phyloP scores from a whole-genome alignment of 164 flowering plant species.

The Aristolochia fimbriata region DNA sequence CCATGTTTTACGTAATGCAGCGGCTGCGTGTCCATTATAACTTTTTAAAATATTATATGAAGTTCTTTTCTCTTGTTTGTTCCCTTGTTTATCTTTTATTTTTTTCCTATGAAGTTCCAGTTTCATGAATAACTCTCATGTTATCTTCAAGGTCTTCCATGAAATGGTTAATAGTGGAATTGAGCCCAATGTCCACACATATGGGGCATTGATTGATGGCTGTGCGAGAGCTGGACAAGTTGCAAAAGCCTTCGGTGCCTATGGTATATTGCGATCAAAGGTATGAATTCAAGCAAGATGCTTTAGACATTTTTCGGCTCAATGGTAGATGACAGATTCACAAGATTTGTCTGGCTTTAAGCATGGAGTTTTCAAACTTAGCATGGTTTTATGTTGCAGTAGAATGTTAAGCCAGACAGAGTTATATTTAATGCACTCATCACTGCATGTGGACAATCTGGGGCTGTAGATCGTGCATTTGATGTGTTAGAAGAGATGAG shows the following conservation, averaged over 20 bases:
- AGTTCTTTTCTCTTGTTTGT: neutral
- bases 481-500: constrained; percentile 92
- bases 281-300: constrained; percentile 24
- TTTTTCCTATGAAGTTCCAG: neutral
- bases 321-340: neutral
- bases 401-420: constrained; percentile 97
- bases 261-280: constrained; percentile 94
- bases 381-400: constrained; percentile 39
- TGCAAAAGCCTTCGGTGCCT: constrained; percentile 96
- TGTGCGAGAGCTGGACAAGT: constrained; percentile 96
- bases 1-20: constrained; percentile 1
- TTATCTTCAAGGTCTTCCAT: constrained; percentile 63
- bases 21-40: neutral
- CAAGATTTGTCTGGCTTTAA: neutral
- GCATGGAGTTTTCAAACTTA: neutral
- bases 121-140: constrained; percentile 9
- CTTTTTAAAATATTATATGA: neutral
- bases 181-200: constrained; percentile 85
- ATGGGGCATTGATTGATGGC: constrained; percentile 95
- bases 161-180: constrained; percentile 88
- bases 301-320: neutral
- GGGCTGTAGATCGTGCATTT: constrained; percentile 97
- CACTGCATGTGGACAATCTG: constrained; percentile 91
- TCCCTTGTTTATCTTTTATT: neutral
- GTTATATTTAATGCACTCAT: constrained; percentile 97